Evolutionary conservation across 1,139 yeast species (phyloP), one percentile per base, ranked within the genome.

Genomic region (Saccharomyces hybrid): DNA sequence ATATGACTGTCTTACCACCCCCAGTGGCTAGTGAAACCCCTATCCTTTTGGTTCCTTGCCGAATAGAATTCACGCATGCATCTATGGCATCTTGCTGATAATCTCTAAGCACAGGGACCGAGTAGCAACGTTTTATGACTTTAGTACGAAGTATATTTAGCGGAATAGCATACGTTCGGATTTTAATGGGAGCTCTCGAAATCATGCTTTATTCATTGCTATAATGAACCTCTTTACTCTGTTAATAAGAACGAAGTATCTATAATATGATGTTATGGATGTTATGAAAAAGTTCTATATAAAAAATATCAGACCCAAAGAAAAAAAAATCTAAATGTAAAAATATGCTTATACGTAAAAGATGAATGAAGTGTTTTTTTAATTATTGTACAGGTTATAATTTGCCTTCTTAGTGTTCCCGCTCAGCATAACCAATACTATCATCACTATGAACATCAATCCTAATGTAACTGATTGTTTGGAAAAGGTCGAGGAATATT

Each of bases 11-110:
- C 63, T 91, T 91, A 1, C 98, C 99, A 16, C 96, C 95, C 0
- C 99, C 99, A 0, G 98, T 93, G 5, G 97, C 97, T 51, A 93
- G 70, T 14, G 90, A 87, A 1, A 89, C 90, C 0, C 95, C 97
- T 1, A 90, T 80, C 50, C 95, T 74, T 26, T 75, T 71, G 3
- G 74, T 67, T 0, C 85, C 83, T 0, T 69, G 62, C 0, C 62
- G 58, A 3, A 88, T 69, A 0, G 89, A 80, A 0, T 69, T 62
- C 1, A 82, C 62, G 28, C 93, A 81, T 0, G 77, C 68, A 0
- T 78, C 67, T 1, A 90, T 79, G 48, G 96, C 93, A 49, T 85
- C 83, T 48, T 76, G 68, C 67, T 91, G 98, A 63, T 91, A 91
- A 19, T 80, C 82, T 32, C 87, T 69, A 2, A 82, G 73, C 8